Evolutionary conservation across 2,329 filamentous ascomycete species (phyloP).

Genomic region (Verticillium alfalfae): DNA sequence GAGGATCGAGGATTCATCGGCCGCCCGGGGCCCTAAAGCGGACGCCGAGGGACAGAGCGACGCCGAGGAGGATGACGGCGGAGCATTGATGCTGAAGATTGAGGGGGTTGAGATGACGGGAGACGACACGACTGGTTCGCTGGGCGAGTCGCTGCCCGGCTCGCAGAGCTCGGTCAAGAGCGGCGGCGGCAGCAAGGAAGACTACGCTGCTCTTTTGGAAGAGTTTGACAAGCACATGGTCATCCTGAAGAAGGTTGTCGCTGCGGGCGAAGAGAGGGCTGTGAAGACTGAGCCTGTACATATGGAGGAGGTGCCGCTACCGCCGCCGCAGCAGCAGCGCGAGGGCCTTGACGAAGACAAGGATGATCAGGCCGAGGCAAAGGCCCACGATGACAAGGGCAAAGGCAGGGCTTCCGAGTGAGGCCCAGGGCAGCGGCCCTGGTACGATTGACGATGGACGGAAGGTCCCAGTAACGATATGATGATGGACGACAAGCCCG

Average conservation of each 20-base stretch:
- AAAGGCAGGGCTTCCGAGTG: neutral
- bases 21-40: slow-evolving; percentile 15
- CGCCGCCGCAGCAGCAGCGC: neutral
- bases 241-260: slow-evolving; percentile 47
- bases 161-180: slow-evolving; percentile 23
- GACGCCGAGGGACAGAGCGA: slow-evolving; percentile 20
- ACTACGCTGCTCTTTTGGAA: slow-evolving; percentile 45
- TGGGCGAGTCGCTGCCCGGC: slow-evolving; percentile 9
- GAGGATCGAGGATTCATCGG: slow-evolving; percentile 28
- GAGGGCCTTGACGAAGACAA: neutral
- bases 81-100: slow-evolving; percentile 55
- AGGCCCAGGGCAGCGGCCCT: neutral
- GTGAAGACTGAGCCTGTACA: slow-evolving; percentile 2
- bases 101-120: slow-evolving; percentile 41
- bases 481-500: neutral
- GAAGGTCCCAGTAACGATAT: neutral
- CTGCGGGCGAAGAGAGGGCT: slow-evolving; percentile 32
- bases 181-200: slow-evolving; percentile 29
- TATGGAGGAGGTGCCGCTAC: neutral
- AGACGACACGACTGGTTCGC: slow-evolving; percentile 16
- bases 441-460: neutral
- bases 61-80: slow-evolving; percentile 19
- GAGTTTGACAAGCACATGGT: slow-evolving; percentile 55
- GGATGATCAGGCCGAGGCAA: neutral
- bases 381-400: neutral